A percentile compares a stretch with the other conserved stretches of the same genome.
Conservation (phyloP, 2,329 filamentous ascomycete genomes). For the Trichoderma aggressivum region DNA sequence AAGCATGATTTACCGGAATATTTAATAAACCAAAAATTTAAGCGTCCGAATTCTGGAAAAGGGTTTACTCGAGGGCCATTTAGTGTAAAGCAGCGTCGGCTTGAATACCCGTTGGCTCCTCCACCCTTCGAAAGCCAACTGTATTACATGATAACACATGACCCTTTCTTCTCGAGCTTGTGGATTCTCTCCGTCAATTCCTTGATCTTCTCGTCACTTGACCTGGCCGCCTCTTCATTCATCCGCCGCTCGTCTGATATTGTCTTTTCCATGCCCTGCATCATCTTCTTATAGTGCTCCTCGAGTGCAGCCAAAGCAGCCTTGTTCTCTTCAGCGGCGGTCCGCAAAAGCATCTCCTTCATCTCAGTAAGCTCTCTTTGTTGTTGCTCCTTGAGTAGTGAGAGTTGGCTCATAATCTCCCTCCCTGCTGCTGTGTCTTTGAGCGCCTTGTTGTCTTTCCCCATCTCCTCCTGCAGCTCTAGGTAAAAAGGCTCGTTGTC, state of each 20-base stretch:
- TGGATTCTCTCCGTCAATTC: neutral
- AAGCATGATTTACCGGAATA: neutral
- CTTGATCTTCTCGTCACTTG: neutral
- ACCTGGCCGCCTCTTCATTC: constrained; percentile 7
- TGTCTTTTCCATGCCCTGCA: neutral
- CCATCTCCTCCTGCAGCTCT: constrained; percentile 17
- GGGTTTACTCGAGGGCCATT: neutral
- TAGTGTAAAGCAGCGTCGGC: neutral
- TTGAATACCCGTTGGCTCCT: too few species aligned
- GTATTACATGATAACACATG: neutral
- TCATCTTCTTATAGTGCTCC: constrained; percentile 1
- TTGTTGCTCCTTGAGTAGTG: constrained; percentile 7
- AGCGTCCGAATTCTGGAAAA: neutral
- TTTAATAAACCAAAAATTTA: neutral
- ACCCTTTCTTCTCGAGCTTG: neutral
- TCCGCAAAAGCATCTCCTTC: constrained; percentile 7
- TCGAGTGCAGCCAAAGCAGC: neutral
- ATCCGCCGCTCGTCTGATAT: constrained; percentile 3
- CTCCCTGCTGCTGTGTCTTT: constrained; percentile 15
- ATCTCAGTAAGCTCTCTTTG: constrained; percentile 11
- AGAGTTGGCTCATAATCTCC: constrained; percentile 12
- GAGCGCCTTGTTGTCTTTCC: constrained; percentile 15
- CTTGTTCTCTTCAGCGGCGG: neutral
- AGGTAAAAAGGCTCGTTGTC: constrained; percentile 8
- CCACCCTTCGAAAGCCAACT: too few species aligned